Percentiles rank a stretch among this genome's conserved stretches.
Evolutionary conservation across 495 filamentous ascomycete species (phyloP).

Genomic region (Aspergillus nidulans): DNA sequence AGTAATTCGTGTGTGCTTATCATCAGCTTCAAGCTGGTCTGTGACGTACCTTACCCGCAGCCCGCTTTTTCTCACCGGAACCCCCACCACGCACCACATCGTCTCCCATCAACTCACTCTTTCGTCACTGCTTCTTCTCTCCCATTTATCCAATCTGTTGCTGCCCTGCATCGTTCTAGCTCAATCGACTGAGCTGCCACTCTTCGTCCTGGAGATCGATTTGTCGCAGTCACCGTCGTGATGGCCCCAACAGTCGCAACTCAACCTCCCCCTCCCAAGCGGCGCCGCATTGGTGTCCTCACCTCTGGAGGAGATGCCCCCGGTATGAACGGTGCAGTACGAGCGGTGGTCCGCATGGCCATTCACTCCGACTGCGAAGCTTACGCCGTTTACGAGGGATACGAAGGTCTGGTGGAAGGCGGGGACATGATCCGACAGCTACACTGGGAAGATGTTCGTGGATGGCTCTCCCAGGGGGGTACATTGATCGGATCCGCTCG

Average conservation of each 20-base stretch:
- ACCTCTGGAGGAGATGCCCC: conserved; percentile 97
- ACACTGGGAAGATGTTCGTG: conserved; percentile 92
- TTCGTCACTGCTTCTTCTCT: conserved; percentile 8
- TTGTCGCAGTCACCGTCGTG: conserved; percentile 8
- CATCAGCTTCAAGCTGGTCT: conserved; percentile 10
- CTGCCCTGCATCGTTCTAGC: conserved; percentile 1
- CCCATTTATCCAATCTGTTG: conserved; percentile 7
- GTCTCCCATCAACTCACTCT: conserved; percentile 12
- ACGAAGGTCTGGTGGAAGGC: conserved; percentile 89
- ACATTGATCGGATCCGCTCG: conserved; percentile 95
- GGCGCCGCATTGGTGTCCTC: conserved; percentile 89
- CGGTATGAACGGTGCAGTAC: conserved; percentile 94
- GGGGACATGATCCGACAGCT: conserved; percentile 82
- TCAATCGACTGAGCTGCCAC: conserved; percentile 7
- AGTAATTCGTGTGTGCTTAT: background rate
- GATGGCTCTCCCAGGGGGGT: conserved; percentile 89
- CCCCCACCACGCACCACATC: conserved; percentile 20
- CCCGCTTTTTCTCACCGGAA: conserved; percentile 47
- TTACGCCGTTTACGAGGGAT: conserved; percentile 91
- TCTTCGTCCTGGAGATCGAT: conserved; percentile 4
- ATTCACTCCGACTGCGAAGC: conserved; percentile 83
- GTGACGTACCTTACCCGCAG: conserved; percentile 38
- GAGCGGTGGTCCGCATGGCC: conserved; percentile 90
- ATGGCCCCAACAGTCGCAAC: conserved; percentile 36
- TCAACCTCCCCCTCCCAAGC: conserved; percentile 37